phyloP scores from a whole-genome alignment of 2,329 filamentous ascomycete species.

The Raffaelea albimanens region DNA sequence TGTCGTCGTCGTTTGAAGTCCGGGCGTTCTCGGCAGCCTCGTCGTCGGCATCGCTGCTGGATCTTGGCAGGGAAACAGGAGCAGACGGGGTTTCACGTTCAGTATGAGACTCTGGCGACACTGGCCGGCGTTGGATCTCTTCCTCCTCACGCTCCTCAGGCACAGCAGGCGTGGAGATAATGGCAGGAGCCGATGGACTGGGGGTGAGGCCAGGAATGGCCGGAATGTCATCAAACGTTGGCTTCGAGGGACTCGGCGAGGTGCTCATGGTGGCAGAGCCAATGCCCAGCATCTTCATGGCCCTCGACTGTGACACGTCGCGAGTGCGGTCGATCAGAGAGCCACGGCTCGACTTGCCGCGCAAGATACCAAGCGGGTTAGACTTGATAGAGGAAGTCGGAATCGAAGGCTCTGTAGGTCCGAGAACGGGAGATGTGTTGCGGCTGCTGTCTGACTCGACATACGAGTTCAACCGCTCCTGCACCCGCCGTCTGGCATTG shows the following conservation, averaged over 20 bases:
- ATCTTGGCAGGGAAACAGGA: not conserved
- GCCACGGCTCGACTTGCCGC: conserved; percentile 57
- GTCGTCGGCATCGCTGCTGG: not conserved
- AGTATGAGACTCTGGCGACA: not conserved
- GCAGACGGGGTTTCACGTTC: not conserved
- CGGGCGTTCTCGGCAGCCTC: conserved; percentile 8
- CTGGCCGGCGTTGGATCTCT: not conserved
- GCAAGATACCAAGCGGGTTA: conserved; percentile 55
- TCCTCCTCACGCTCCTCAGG: not conserved
- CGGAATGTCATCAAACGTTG: conserved; percentile 22
- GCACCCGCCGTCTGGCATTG: conserved; percentile 58
- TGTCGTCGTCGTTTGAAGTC: conserved; percentile 26
- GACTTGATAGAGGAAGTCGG: conserved; percentile 28
- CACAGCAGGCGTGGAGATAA: not conserved
- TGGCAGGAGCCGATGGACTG: no score
- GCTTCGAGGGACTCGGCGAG: conserved; percentile 29
- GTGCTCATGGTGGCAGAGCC: conserved; percentile 31
- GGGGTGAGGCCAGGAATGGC: not conserved
- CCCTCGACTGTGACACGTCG: conserved; percentile 38
- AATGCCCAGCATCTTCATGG: conserved; percentile 53
- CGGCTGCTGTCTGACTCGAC: conserved; percentile 50
- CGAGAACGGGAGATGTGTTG: conserved; percentile 30
- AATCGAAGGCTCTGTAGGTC: conserved; percentile 23
- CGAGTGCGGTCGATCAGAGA: conserved; percentile 44
- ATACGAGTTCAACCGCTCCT: conserved; percentile 63